Base-by-base conservation (phyloP, 306 rosid genomes). In the Cucurbita argyrosperma region DNA sequence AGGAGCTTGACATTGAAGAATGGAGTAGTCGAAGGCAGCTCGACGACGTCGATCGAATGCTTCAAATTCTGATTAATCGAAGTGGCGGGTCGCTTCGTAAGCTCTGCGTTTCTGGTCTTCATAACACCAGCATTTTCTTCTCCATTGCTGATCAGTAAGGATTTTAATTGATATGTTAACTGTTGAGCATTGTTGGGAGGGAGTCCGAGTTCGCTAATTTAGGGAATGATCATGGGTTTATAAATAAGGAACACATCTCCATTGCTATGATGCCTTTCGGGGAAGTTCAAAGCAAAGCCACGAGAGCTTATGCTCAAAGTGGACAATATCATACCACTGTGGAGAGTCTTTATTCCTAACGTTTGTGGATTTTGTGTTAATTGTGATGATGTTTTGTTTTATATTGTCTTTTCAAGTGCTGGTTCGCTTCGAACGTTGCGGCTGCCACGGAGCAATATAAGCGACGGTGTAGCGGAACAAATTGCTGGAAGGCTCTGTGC, bases 131-230 rank as follows among this genome's bases (percentile, higher is more conserved):
- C 15, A 81, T 85, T 59, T 85, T 93, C 90, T 83, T 90, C 84
- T 80, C 85, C 85, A 87, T 95, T 72, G 96, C 97, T 4, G 89
- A 95, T 62, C 86, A 91, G 99, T 95, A 95, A 85, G 99, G 84
- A 37, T n/a, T 16, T 56, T 7, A 50, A 15, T 11, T 30, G 35
- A 30, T 30, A 30, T 30, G 35, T 30, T 30, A 30, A 30, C 35
- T 2, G 35, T 30, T 30, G 35, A 30, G 3, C 4, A 30, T 30
- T 30, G 35, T 30, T 30, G 4, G 35, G 3, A 30, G 35, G 35
- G 35, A 30, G 35, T 30, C 35, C 35, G 1, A 2, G 35, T 30
- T 30, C 2, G 35, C 35, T 30, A 30, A 30, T 2, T 30, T 30
- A 2, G 35, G 35, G 4, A 30, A 30, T 30, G 35, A 30, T 30